Evolutionary conservation across 176 grass and related monocot genomes (phyloP), one percentile per base, ranked within the genome.

Genomic region (Paspalum notatum): DNA sequence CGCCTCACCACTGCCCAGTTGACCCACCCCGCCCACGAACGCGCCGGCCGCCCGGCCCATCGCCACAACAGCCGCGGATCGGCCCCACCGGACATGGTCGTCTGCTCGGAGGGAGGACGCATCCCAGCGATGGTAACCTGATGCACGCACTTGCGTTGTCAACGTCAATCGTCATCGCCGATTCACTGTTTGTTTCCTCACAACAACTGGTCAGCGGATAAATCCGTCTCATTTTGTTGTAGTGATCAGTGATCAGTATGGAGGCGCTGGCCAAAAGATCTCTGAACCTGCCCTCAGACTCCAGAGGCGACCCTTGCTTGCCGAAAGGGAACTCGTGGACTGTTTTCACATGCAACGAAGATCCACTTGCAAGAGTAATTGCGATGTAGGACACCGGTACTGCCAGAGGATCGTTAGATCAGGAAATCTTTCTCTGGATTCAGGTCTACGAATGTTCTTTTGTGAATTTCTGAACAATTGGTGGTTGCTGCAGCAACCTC

Each of bases 191-290:
- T 68, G 26, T 40, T 75, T 51, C 21, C 52, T 80, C 65, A 5
- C 0, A 4, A 6, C 0, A 79, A 14, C 18, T n/a, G n/a, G 20
- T 21, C 8, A 32, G 57, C 26, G 21, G 39, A 25, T 21, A 41
- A 20, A 68, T 25, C 0, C 39, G 0, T 84, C 17, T 9, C n/a
- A 24, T 27, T 26, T 42, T 86, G 38, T 37, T 86, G 52, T 86
- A 95, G 96, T n/a, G n/a, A n/a, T n/a, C n/a, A n/a, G n/a, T 93
- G 5, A 95, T 95, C 78, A 90, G 87, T 20, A 95, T 99, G 96
- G 66, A 83, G 70, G 76, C 84, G 40, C 67, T 99, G 50, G 92
- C 88, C 8, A 84, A 87, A 82, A 83, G 88, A 71, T 94, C 93
- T 17, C 8, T 1, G 44, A 86, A 86, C 14, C 79, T 54, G 39